phyloP scores from a whole-genome alignment of 148 eudicot species.

The Salicornia ramosissima region DNA sequence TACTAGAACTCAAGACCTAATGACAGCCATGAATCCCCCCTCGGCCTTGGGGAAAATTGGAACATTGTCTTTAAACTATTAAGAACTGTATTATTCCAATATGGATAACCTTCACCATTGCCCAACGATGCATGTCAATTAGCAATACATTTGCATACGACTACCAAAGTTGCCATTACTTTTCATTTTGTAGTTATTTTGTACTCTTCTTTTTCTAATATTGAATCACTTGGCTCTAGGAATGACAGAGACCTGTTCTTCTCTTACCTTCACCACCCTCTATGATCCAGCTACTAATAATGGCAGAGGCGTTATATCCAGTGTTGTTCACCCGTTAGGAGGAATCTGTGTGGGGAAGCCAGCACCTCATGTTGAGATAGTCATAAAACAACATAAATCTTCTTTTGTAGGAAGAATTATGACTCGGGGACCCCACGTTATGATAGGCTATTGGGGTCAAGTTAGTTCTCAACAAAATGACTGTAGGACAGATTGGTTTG shows the following conservation, averaged over 20 bases:
- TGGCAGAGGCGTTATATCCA: neutral
- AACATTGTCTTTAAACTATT: no score
- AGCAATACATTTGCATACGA: neutral
- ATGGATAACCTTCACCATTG: neutral
- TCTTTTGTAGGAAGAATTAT: slow-evolving; percentile 56
- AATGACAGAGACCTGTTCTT: slow-evolving; percentile 94
- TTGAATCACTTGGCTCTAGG: slow-evolving; percentile 37
- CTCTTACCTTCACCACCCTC: slow-evolving; percentile 73
- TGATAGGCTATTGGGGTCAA: slow-evolving; percentile 79
- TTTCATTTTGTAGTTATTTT: neutral
- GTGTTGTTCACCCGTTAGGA: slow-evolving; percentile 21
- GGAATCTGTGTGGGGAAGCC: slow-evolving; percentile 87
- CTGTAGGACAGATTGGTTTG: slow-evolving; percentile 61
- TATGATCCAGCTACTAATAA: slow-evolving; percentile 45
- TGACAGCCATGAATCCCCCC: no score
- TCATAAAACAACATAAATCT: slow-evolving; percentile 36
- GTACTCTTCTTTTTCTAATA: slow-evolving; percentile 5
- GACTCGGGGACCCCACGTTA: slow-evolving; percentile 83
- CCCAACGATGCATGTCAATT: neutral
- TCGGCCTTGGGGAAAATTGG: no score
- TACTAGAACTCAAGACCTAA: no score
- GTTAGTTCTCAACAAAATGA: slow-evolving; percentile 9
- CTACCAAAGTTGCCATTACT: neutral
- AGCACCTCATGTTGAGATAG: slow-evolving; percentile 77
- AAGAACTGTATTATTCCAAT: no score